Percentiles rank a stretch among this genome's conserved stretches.
Evolutionary conservation across 2,329 filamentous ascomycete genomes (phyloP).

Genomic region (Xylaria sp.): DNA sequence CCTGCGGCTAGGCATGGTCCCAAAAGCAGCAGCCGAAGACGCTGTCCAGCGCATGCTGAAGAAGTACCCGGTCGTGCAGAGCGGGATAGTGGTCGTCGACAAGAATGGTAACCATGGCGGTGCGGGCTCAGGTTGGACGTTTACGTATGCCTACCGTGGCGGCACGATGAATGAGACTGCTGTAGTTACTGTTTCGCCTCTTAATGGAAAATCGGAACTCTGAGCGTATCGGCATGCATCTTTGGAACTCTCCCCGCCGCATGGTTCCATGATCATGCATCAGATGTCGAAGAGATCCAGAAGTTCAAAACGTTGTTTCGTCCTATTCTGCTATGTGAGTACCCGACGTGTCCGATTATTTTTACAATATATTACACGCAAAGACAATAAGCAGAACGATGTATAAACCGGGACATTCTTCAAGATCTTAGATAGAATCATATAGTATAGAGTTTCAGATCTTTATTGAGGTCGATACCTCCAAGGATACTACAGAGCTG

Average conservation of each 20-base stretch:
- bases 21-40: constrained; percentile 62
- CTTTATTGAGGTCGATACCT: not conserved
- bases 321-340: not conserved
- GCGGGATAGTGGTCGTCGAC: constrained; percentile 64
- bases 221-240: not conserved
- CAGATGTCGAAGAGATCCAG: not conserved
- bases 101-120: constrained; percentile 61
- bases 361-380: not conserved
- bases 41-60: constrained; percentile 61
- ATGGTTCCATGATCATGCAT: not conserved
- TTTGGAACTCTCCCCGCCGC: not conserved
- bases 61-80: constrained; percentile 59
- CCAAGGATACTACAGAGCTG: not conserved
- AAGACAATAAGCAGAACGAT: not conserved
- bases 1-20: constrained; percentile 60
- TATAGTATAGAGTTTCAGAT: no score
- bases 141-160: constrained; percentile 64
- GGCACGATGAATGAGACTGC: constrained; percentile 59
- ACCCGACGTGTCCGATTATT: not conserved
- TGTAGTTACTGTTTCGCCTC: constrained; percentile 57
- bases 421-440: no score
- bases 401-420: not conserved
- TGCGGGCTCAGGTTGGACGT: constrained; percentile 65
- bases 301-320: not conserved
- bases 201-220: constrained; percentile 35